Evolutionary conservation across 805 yeast species (phyloP), one percentile per base, ranked within the genome.

Genomic region (Starmerella tilneyi): DNA sequence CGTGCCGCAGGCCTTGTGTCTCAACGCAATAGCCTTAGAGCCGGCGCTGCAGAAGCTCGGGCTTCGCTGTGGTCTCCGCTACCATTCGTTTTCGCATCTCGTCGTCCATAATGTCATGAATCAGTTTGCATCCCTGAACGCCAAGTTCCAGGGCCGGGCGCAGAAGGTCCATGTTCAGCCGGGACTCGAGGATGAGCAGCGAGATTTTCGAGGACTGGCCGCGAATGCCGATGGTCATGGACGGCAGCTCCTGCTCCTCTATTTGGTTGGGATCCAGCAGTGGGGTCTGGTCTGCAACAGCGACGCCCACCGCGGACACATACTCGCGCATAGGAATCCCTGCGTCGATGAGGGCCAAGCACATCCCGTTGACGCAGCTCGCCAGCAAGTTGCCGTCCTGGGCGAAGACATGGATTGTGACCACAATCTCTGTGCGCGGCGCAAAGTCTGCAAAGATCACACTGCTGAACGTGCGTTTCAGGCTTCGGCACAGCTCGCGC

Each of bases 271-370:
- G 72, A 60, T 89, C 98, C 39, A 92, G 67, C 47, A 92, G 66
- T 12, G 95, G 86, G 35, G 75, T 78, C n/a, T 67, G 64, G 55
- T 84, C 94, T 56, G 76, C 79, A 17, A 84, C 63, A 0, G 96
- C 96, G 5, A 86, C 82, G 23, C 81, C 73, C 13, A 84, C 74
- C 1, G 94, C 78, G 45, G 85, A 75, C 13, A 89, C 81, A 59
- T 84, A 88, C 60, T 92, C 97, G 59, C 81, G 82, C 81, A 92
- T 79, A 5, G 96, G 81, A 37, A 92, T 79, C 41, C 97, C 97
- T 2, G 97, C 96, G 64, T 92, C 97, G 27, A 92, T 77, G 35
- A 92, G 69, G 0, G 95, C 96, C 55, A 92, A 66, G 1, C 96
- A 84, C 34, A 84, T 75, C 9, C 96, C 84, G 60, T 92, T 92